These are phyloP conservation scores for Colletotrichum sp. DNA, from an alignment of 2,329 filamentous ascomycete species.

Conservation along the genomic window DNA sequence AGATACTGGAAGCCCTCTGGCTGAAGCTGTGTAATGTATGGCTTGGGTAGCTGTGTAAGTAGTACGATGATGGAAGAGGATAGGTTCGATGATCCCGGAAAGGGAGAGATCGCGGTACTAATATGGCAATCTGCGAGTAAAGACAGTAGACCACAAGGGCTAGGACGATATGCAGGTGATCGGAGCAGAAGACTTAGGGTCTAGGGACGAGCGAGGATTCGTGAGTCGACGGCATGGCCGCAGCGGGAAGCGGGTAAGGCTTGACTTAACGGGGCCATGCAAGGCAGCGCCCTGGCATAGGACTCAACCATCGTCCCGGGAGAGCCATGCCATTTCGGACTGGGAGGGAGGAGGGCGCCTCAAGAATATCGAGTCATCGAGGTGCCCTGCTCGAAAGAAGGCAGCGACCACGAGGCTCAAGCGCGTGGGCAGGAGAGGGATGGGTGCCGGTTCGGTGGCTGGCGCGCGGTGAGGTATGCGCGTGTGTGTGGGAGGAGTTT, in stretches of 20 bases:
- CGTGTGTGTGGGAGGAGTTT: neutral
- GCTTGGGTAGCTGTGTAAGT: neutral
- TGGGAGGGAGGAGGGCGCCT: neutral
- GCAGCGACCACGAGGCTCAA: conserved; percentile 17
- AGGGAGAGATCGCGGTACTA: neutral
- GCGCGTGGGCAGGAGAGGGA: conserved; percentile 13
- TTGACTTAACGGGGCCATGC: conserved; percentile 5
- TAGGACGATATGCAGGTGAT: conserved; percentile 20
- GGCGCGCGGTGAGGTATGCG: neutral
- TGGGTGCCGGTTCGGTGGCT: conserved; percentile 13
- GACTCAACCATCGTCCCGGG: neutral
- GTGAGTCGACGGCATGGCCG: conserved; percentile 4
- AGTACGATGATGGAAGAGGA: neutral
- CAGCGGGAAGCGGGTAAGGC: conserved; percentile 19
- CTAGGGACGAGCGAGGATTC: conserved; percentile 3
- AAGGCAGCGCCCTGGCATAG: conserved; percentile 3
- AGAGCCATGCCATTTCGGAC: neutral
- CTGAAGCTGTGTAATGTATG: neutral
- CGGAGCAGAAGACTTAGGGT: conserved; percentile 21
- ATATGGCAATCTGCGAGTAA: conserved; percentile 8
- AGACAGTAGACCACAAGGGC: conserved; percentile 1
- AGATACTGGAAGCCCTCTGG: neutral
- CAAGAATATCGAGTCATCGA: conserved; percentile 4
- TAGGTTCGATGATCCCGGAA: neutral
- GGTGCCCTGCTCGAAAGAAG: conserved; percentile 1